A percentile compares a stretch with the other conserved stretches of the same genome.
phyloP scores from a whole-genome alignment of 352 stramenopile species.

The Aphanomyces cochlioides region DNA sequence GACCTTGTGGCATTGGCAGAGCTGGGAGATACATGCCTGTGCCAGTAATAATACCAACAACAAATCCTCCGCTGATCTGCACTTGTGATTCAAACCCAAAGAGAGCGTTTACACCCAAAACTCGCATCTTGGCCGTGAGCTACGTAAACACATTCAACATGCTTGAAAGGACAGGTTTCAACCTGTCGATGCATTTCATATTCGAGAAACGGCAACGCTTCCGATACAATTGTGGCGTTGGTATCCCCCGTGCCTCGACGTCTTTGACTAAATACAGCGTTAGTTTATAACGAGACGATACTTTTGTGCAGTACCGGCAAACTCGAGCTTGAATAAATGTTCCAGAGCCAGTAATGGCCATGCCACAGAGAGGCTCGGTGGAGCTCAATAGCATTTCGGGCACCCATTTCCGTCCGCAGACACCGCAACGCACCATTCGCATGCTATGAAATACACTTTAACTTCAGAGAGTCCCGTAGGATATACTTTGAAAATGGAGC shows the following conservation, averaged over 20 bases:
- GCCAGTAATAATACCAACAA: conserved; percentile 88
- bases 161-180: no score
- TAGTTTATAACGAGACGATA: not conserved
- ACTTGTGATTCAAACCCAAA: conserved; percentile 93
- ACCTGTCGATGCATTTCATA: conserved; percentile 97
- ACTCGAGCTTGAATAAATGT: conserved; percentile 95
- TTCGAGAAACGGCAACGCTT: conserved; percentile 97
- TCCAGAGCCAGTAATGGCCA: conserved; percentile 87
- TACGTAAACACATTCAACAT: conserved; percentile 28
- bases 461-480: not conserved
- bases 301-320: conserved; percentile 53
- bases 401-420: conserved; percentile 98
- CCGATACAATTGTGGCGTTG: conserved; percentile 94
- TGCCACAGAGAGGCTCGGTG: conserved; percentile 72
- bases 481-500: conserved; percentile 93
- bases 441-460: conserved; percentile 58
- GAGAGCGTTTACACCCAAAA: conserved; percentile 95
- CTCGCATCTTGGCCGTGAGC: conserved; percentile 87
- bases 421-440: conserved; percentile 94
- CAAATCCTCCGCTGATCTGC: conserved; percentile 82
- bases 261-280: conserved; percentile 44
- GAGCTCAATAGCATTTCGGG: conserved; percentile 92
- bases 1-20: conserved; percentile 89
- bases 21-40: conserved; percentile 92
- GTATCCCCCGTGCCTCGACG: conserved; percentile 90